Conservation (phyloP, 2,329 filamentous ascomycete genomes). For the Cytospora schulzeri region DNA sequence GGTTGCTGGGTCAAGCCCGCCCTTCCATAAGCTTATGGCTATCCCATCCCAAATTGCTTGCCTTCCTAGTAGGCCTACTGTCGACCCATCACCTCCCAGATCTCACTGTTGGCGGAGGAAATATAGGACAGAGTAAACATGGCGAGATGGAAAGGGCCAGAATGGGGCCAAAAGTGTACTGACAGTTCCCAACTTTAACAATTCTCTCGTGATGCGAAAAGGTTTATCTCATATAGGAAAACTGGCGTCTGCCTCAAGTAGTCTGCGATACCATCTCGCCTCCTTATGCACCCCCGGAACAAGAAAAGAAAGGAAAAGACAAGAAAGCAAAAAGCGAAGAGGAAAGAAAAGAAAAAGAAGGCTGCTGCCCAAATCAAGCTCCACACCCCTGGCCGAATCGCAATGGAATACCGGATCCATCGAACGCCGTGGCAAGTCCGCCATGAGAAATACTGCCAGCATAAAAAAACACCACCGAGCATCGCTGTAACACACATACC, state of each 20-base stretch:
- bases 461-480: not conserved
- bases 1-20: no score
- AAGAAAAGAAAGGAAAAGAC: no score
- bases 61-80: no score
- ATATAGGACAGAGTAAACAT: no score
- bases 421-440: constrained; percentile 21
- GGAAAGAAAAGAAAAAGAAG: no score
- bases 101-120: no score
- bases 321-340: no score
- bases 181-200: constrained; percentile 1
- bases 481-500: not conserved
- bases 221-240: not conserved
- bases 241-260: constrained; percentile 14
- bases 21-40: no score
- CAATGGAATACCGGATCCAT: constrained; percentile 3
- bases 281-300: no score
- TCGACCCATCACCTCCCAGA: no score
- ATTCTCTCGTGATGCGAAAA: constrained; percentile 6
- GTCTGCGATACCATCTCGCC: not conserved
- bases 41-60: no score
- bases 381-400: not conserved
- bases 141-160: not conserved
- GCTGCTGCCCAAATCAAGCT: not conserved
- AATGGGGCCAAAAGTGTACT: no score
- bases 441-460: not conserved